Base-by-base conservation (phyloP, 768 basidiomycete genomes). In the Tylopilus subfusipes region DNA sequence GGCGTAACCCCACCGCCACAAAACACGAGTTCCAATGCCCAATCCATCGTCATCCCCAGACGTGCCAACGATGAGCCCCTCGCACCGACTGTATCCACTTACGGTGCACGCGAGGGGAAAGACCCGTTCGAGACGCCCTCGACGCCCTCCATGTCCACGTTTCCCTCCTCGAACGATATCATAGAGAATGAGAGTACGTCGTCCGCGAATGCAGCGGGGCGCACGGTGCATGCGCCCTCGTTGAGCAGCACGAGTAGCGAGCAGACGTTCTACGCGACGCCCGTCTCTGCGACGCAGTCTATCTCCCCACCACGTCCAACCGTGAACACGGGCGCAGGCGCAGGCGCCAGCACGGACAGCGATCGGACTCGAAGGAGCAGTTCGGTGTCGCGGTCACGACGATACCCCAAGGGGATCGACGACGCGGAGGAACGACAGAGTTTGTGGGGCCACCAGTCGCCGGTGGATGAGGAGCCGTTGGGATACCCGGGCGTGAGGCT, bases 401-500 rank as follows among this genome's bases (percentile, higher is more conserved):
- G 75, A 30, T 75, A 75, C 38, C 74, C 73, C n/a, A 55, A 21
- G 24, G 77, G 74, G 0, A 75, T 77, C 4, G 81, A 83, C 60
- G 86, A 88, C 49, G 65, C 67, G 46, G 86, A 86, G 52, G 86
- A 88, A 70, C 82, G 81, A 51, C 66, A 79, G 48, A 77, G 82
- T 46, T 60, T 88, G 51, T 83, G 79, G 80, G 67, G 68, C 27
- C 68, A 71, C 45, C 70, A 63, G 24, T 64, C 64, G 1, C 62
- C 60, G 2, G 53, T 54, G 5, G 67, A 65, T 3, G 69, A 72
- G 12, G 67, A 58, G 7, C 24, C 12, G 5, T 18, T 27, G 12
- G 51, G 33, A 11, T 52, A 33, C 25, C 29, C 56, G 5, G 75
- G 77, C 3, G 74, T 79, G 60, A 65, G 78, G 56, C 63, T 79